A percentile compares a stretch with the other conserved stretches of the same genome.
Conservation (phyloP, 2,329 filamentous ascomycete genomes). For the Cryphonectria carpinicola region DNA sequence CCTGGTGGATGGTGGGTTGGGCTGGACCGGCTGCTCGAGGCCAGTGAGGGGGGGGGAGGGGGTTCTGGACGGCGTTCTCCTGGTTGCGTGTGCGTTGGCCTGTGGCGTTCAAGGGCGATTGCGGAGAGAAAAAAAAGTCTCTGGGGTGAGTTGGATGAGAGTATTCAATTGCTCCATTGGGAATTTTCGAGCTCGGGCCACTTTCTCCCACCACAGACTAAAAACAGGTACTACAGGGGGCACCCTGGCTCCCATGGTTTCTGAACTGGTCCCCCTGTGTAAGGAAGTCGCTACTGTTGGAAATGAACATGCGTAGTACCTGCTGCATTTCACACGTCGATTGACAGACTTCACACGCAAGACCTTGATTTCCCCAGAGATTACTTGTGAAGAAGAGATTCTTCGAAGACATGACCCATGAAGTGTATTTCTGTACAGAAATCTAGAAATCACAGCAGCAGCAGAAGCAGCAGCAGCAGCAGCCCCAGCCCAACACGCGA, state of each 20-base stretch:
- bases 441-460: no score
- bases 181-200: conserved; percentile 30
- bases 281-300: background rate
- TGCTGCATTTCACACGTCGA: background rate
- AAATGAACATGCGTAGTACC: background rate
- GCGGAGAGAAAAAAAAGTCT: conserved; percentile 5
- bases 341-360: background rate
- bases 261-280: background rate
- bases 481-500: background rate
- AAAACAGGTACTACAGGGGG: background rate
- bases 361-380: background rate
- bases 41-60: no score
- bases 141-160: conserved; percentile 2
- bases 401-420: background rate
- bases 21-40: background rate
- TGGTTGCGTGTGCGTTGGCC: background rate
- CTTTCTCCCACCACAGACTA: background rate
- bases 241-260: background rate
- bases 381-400: background rate
- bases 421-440: background rate
- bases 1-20: background rate
- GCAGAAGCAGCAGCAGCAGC: no score
- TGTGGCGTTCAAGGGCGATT: background rate
- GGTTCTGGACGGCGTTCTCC: background rate
- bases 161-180: conserved; percentile 12